Conservation (phyloP, 176 grass and related monocot genomes). For the Juncus inflexus region DNA sequence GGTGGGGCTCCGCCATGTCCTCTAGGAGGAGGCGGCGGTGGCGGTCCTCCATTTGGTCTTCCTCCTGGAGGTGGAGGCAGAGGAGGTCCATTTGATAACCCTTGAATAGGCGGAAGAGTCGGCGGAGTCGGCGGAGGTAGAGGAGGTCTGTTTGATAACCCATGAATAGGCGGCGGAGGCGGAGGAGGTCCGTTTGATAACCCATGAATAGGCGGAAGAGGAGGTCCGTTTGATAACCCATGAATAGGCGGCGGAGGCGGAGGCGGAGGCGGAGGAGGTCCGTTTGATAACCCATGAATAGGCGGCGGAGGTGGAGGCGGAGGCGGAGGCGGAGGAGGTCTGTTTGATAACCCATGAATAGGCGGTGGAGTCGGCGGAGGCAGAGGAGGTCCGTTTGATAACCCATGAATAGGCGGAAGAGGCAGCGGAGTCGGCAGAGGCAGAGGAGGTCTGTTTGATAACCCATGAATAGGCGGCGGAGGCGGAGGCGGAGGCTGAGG, state of each 20-base stretch:
- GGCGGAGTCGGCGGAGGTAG: conserved; percentile 9
- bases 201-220: too few relatives aligned
- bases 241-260: neutral
- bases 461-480: conserved; percentile 11
- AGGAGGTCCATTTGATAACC: conserved; percentile 27
- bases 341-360: conserved; percentile 5
- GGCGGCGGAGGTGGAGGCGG: conserved; percentile 26
- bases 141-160: conserved; percentile 4
- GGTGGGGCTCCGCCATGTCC: conserved; percentile 36
- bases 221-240: too few relatives aligned
- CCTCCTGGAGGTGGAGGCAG: conserved; percentile 39
- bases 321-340: conserved; percentile 11
- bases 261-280: conserved; percentile 25
- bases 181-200: neutral
- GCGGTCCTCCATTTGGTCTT: conserved; percentile 26
- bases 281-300: conserved; percentile 16
- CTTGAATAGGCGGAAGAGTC: neutral
- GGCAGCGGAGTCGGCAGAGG: conserved; percentile 12
- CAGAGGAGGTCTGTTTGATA: conserved; percentile 5
- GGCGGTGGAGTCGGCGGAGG: neutral
- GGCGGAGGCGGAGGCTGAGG: neutral
- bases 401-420: neutral
- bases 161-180: neutral
- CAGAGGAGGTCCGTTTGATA: too few relatives aligned
- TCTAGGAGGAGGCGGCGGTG: conserved; percentile 52